Conservation (phyloP, 768 basidiomycete genomes). For the Naganishia kalamii region DNA sequence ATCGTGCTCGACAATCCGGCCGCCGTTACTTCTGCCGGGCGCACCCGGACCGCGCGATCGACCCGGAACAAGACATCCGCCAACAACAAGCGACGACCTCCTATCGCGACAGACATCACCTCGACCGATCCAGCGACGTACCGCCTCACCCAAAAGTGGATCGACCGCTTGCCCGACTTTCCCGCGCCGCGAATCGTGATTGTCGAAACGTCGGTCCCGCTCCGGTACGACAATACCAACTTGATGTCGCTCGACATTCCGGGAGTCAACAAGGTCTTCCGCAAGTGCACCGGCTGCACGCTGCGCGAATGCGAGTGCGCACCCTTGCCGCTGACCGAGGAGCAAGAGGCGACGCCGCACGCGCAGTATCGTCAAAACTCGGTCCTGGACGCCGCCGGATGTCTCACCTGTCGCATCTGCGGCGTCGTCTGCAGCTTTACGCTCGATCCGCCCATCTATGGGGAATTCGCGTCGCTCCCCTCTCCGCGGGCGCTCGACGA, state of each 20-base stretch:
- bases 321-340: not conserved
- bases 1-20: not conserved
- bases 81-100: constrained; percentile 2
- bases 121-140: not conserved
- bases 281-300: constrained; percentile 16
- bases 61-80: constrained; percentile 5
- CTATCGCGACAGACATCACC: not conserved
- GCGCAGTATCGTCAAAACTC: not conserved
- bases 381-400: constrained; percentile 12
- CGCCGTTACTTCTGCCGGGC: not conserved
- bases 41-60: constrained; percentile 11
- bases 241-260: constrained; percentile 17
- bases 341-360: not conserved
- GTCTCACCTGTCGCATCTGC: constrained; percentile 12
- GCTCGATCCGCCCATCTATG: constrained; percentile 8
- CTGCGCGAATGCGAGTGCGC: constrained; percentile 8
- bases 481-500: constrained; percentile 3
- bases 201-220: not conserved
- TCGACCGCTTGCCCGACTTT: not conserved
- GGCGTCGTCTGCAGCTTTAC: constrained; percentile 10
- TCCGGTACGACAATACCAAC: constrained; percentile 2
- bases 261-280: constrained; percentile 14
- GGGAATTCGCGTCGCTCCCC: constrained; percentile 2
- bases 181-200: not conserved
- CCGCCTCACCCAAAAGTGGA: constrained; percentile 3